Base-by-base conservation (phyloP, 306 rosid species). In the Myrica gale region DNA sequence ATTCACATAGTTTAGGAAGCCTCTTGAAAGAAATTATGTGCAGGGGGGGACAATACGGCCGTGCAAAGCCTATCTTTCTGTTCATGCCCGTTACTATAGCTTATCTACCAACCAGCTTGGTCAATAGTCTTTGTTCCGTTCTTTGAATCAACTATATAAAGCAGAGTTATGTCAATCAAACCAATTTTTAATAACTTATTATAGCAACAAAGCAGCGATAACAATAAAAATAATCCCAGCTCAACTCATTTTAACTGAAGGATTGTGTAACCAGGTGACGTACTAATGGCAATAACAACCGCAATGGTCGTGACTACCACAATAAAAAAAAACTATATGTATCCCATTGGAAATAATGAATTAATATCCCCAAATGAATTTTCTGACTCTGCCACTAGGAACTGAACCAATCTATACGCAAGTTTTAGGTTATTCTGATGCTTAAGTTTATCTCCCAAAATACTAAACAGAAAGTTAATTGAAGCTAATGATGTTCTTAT, bases 361-460 rank as follows among this genome's bases (percentile, higher is more conserved):
- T 6, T 46, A 65, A 8, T 65, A 41, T 3, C 48, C 48, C 42
- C 19, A 17, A 26, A 5, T 50, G 51, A 20, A 58, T 42, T 43
- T 46, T 50, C 72, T 62, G 17, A 66, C 45, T 12, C 15, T 16
- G 39, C n/a, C 3, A 73, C 19, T 15, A 21, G n/a, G 23, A 77
- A 69, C 51, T 15, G 19, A 39, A 62, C 68, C n/a, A 13, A 2
- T 45, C 3, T 32, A 56, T 7, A 15, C 16, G 32, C 67, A 23
- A 68, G 37, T 16, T 10, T n/a, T 20, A 51, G 17, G 21, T 9
- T 39, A 12, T 41, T 39, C 16, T 63, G 23, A 39, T 16, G n/a
- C 69, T 63, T 37, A 63, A 63, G 46, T 21, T 63, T 39, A 26
- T 53, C 68, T 66, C 54, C 68, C 17, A 73, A 73, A 73, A 44